A percentile compares a stretch with the other conserved stretches of the same genome.
phyloP scores from a whole-genome alignment of 2,329 filamentous ascomycete genomes.

The Spiromastix sp. region DNA sequence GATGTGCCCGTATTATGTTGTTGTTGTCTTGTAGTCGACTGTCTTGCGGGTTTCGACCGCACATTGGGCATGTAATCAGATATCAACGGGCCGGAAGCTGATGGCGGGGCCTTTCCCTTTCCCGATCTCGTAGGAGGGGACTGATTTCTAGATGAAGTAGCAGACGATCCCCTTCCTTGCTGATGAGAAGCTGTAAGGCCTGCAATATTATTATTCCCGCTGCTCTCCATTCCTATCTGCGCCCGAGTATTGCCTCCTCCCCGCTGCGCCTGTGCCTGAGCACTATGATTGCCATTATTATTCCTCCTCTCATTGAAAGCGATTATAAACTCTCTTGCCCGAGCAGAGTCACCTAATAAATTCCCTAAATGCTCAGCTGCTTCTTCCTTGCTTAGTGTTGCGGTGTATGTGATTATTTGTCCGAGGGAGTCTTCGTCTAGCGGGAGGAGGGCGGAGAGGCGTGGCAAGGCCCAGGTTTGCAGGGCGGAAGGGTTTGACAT shows the following conservation, averaged over 20 bases:
- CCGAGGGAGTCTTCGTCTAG: conserved; percentile 75
- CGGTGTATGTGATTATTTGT: conserved; percentile 74
- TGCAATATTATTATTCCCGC: too few relatives aligned
- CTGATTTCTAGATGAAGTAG: conserved; percentile 36
- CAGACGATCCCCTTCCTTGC: conserved; percentile 21
- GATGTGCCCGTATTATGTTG: conserved; percentile 40
- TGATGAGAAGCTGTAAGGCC: too few relatives aligned
- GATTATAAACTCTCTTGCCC: conserved; percentile 60
- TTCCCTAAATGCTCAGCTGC: conserved; percentile 80
- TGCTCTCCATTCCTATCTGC: too few relatives aligned
- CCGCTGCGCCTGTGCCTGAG: conserved; percentile 3
- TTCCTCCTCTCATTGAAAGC: conserved; percentile 59
- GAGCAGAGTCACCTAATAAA: conserved; percentile 75
- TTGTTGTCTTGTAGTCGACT: conserved; percentile 32
- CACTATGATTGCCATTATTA: conserved; percentile 6
- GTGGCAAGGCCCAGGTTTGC: conserved; percentile 49
- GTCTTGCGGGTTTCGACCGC: conserved; percentile 46
- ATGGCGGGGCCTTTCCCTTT: conserved; percentile 45
- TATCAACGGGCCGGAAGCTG: conserved; percentile 67
- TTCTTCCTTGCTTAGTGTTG: conserved; percentile 57
- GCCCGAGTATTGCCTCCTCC: not conserved
- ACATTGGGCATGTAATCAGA: conserved; percentile 59
- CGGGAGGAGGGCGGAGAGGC: conserved; percentile 70
- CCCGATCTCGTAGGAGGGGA: conserved; percentile 24
- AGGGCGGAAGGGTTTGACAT: conserved; percentile 1